These are phyloP conservation scores for Fusarium pseudonygamai DNA, from an alignment of 2,329 filamentous ascomycete species.

Conservation along the genomic window DNA sequence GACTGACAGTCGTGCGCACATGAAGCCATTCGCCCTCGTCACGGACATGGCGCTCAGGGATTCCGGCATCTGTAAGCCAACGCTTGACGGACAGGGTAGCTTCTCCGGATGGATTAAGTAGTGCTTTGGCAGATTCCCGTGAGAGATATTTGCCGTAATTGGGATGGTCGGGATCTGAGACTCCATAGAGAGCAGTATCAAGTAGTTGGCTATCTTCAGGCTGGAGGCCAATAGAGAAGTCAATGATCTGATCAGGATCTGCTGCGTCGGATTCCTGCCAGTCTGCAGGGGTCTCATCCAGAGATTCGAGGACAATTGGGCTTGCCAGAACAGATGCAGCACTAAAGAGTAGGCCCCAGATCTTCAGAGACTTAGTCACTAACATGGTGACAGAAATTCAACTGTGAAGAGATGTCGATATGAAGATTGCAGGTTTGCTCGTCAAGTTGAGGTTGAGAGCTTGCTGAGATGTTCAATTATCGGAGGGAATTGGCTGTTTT, in stretches of 20 bases:
- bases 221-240: conserved; percentile 46
- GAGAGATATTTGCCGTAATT: conserved; percentile 61
- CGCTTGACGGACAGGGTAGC: conserved; percentile 52
- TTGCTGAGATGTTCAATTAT: neutral
- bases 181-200: conserved; percentile 56
- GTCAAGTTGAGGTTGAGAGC: neutral
- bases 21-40: conserved; percentile 53
- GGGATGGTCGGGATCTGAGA: conserved; percentile 58
- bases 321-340: conserved; percentile 1
- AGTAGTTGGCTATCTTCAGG: conserved; percentile 43
- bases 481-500: neutral
- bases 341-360: conserved; percentile 20
- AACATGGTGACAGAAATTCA: neutral
- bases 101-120: conserved; percentile 55
- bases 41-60: conserved; percentile 49
- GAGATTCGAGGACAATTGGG: conserved; percentile 37
- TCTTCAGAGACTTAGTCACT: conserved; percentile 1
- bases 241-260: conserved; percentile 30
- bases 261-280: conserved; percentile 38
- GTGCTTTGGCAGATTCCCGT: conserved; percentile 58
- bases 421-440: neutral
- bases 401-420: neutral
- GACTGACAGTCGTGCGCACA: conserved; percentile 52
- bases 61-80: conserved; percentile 57
- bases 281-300: conserved; percentile 31